Conservation (phyloP, 768 basidiomycete genomes). For the Podaxis sp. region DNA sequence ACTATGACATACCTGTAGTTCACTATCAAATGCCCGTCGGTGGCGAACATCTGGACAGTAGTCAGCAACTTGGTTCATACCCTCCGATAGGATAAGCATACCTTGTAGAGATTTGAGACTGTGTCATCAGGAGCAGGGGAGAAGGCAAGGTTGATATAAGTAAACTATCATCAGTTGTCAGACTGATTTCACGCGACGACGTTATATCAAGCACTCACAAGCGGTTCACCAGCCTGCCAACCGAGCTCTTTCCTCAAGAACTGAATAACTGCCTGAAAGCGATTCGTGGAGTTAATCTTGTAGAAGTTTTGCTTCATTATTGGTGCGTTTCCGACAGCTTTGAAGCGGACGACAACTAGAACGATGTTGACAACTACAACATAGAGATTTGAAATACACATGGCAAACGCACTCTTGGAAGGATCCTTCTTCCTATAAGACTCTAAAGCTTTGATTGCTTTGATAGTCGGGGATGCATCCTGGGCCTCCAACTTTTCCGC, state of each 20-base stretch:
- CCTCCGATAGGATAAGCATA: constrained; percentile 21
- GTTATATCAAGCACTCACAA: constrained; percentile 49
- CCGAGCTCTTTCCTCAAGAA: constrained; percentile 88
- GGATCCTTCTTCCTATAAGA: constrained; percentile 86
- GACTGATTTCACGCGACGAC: not conserved
- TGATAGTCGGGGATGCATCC: constrained; percentile 6
- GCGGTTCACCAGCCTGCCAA: constrained; percentile 82
- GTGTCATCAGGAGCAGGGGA: constrained; percentile 84
- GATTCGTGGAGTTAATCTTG: constrained; percentile 93
- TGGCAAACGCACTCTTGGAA: constrained; percentile 58
- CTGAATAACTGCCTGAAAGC: constrained; percentile 93
- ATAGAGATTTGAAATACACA: not conserved
- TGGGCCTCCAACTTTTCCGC: not conserved
- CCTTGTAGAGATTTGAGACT: constrained; percentile 76
- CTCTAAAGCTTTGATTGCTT: constrained; percentile 73
- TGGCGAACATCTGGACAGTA: constrained; percentile 69
- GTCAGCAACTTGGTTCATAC: not conserved
- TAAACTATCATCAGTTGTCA: constrained; percentile 39
- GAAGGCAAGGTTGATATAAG: constrained; percentile 70
- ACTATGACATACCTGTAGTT: constrained; percentile 71
- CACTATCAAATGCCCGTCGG: constrained; percentile 87
- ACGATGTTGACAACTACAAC: not conserved
- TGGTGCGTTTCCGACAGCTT: constrained; percentile 95
- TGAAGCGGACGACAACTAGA: constrained; percentile 95
- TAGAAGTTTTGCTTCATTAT: constrained; percentile 99